Evolutionary conservation across 768 basidiomycete species (phyloP).

Genomic region (Gymnopilus junonius): DNA sequence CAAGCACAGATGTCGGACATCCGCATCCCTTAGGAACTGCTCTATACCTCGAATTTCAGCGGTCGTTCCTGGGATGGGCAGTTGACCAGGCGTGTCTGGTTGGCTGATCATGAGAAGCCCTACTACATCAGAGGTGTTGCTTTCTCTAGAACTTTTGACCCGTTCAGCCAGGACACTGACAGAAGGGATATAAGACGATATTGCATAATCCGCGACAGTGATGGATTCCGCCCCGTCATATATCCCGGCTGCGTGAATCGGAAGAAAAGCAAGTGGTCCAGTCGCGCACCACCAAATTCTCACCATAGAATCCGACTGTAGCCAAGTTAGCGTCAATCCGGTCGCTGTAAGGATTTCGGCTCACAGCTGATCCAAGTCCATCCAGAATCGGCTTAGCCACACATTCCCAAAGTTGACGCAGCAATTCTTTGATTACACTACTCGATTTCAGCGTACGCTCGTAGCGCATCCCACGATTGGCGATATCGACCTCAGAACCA

Average conservation of each 20-base stretch:
- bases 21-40: not conserved
- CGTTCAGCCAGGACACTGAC: conserved; percentile 2
- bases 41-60: conserved; percentile 10
- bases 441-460: not conserved
- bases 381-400: not conserved
- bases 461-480: not conserved
- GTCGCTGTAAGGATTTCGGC: not conserved
- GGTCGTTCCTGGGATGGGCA: conserved; percentile 8
- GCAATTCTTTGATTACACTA: not conserved
- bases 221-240: not conserved
- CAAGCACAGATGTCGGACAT: not conserved
- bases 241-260: conserved; percentile 16
- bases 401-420: not conserved
- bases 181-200: conserved; percentile 18
- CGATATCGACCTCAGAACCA: not conserved
- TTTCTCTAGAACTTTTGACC: not conserved
- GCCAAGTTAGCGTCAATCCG: not conserved
- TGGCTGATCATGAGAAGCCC: conserved; percentile 11
- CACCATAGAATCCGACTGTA: not conserved
- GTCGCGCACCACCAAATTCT: conserved; percentile 22
- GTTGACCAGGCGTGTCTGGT: conserved; percentile 10
- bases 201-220: conserved; percentile 6
- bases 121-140: not conserved
- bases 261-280: conserved; percentile 13
- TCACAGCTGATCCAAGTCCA: not conserved